Evolutionary conservation across 257 asterid species (phyloP), one percentile per base, ranked within the genome.

Genomic region (Cordia subcordata): DNA sequence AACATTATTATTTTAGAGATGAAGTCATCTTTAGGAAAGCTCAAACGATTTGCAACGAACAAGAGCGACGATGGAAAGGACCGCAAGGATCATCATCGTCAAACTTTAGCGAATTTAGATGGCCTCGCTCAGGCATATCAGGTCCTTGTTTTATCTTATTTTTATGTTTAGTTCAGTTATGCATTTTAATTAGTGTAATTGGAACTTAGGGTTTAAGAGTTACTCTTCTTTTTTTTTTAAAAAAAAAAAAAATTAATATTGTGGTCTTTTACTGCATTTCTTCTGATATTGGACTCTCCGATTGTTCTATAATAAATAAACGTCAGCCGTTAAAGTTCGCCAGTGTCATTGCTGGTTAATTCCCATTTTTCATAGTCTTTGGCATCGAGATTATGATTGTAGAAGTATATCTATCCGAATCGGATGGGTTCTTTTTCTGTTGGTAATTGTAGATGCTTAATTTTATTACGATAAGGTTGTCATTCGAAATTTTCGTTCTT

Each of bases 1-100:
- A 42, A 42, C 8, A 42, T 42, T 42, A n/a, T 39, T 5, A 42
- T 42, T 42, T 10, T 4, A 38, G 62, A 49, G 13, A 77, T 77
- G 80, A 73, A 69, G 77, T 73, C 79, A 35, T 69, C 82, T 50
- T 49, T 77, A 15, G 78, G 72, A 55, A 77, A 69, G 72, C 71
- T 77, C 20, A 73, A 55, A 66, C 67, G 57, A 47, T 70, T 77
- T 22, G 56, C 77, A 19, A 66, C 66, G 35, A 73, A 63, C 61
- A 77, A 70, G 64, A 55, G 63, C 42, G 67, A 58, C 47, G 76
- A 69, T 60, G 57, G 64, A 8, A 68, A 68, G 68, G 79, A 72
- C 38, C 72, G 62, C 70, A 70, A 64, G 58, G 75, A 77, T 73
- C 72, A 64, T 9, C 33, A 52, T 52, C 22, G 10, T 27, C 82